Evolutionary conservation across 257 asterid species (phyloP), one percentile per base, ranked within the genome.

Genomic region (Ajuga chamaepitys): DNA sequence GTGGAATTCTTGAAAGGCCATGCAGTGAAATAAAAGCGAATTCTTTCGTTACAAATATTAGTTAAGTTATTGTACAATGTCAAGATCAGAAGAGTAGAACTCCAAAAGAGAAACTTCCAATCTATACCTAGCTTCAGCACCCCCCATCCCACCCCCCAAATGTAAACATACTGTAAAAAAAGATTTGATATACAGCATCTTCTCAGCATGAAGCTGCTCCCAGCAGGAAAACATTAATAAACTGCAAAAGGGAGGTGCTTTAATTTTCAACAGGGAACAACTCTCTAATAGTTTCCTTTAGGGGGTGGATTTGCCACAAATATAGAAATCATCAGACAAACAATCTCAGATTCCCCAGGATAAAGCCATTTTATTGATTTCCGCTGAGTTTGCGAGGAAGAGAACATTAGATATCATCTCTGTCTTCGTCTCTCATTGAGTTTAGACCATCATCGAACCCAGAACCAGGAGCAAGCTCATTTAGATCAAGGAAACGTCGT

Each of bases 391-490:
- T 28, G 13, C 70, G 41, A 52, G 40, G 37, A 56, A n/a, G 42
- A 58, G 53, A 66, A 57, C 65, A 51, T 71, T 73, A 85, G 68
- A 81, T 74, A 55, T 78, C 84, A 42, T 80, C 88, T 2, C 64
- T 55, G 54, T 78, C 87, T 34, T 80, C 95, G 53, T 82, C 91
- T 80, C 78, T 86, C 82, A 70, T 77, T 9, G 87, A 66, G 69
- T 68, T 79, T n/a, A 89, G 95, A 18, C 88, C 88, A 66, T 91
- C 98, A 9, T 91, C 96, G 8, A 88, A 82, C 42, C 95, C 95
- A 37, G 95, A 81, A 68, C 95, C 95, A 1, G 98, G 98, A 48
- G 96, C 98, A 7, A 92, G 95, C 80, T 92, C 86, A 17, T 92
- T 92, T 26, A 92, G 75, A 81, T 92, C 98, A 79, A 92, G 95